A percentile compares a stretch with the other conserved stretches of the same genome.
Conservation (phyloP, 1,284 basidiomycete species). For the Apiotrichum montevideense region DNA sequence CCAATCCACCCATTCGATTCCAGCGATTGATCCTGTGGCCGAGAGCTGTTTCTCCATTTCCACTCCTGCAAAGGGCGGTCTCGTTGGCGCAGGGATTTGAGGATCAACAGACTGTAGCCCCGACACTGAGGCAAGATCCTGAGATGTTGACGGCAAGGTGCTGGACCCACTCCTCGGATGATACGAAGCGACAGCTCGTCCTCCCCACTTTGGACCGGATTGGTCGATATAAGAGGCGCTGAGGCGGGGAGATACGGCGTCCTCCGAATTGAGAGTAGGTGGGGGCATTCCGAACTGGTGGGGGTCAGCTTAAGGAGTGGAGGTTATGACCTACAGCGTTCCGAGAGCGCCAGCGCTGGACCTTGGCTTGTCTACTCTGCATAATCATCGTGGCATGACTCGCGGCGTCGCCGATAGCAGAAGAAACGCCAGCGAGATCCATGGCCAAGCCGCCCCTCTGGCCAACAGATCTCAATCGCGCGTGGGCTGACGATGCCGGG, state of each 20-base stretch:
- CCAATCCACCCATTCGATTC: slow-evolving; percentile 58
- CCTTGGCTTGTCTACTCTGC: slow-evolving; percentile 52
- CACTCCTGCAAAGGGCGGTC: background rate
- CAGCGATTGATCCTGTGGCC: slow-evolving; percentile 37
- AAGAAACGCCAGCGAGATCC: slow-evolving; percentile 34
- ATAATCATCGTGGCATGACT: slow-evolving; percentile 53
- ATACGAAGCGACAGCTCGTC: background rate
- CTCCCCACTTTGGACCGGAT: background rate
- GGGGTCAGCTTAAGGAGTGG: no score
- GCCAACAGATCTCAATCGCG: slow-evolving; percentile 11
- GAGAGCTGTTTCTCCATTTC: slow-evolving; percentile 33
- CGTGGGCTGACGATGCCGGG: background rate
- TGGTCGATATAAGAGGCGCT: slow-evolving; percentile 13
- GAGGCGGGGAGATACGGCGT: background rate
- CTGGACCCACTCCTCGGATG: slow-evolving; percentile 1
- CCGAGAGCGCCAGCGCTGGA: slow-evolving; percentile 50
- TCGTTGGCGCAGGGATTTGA: background rate
- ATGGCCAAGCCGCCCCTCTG: slow-evolving; percentile 25
- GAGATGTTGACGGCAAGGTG: background rate
- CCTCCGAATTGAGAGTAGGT: no score
- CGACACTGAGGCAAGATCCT: background rate
- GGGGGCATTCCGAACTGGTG: no score
- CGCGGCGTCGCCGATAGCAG: slow-evolving; percentile 48
- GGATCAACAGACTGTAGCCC: background rate
- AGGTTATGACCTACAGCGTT: slow-evolving; percentile 9